phyloP scores from a whole-genome alignment of 169 alveolate species.

The Plasmodium chabaudi region DNA sequence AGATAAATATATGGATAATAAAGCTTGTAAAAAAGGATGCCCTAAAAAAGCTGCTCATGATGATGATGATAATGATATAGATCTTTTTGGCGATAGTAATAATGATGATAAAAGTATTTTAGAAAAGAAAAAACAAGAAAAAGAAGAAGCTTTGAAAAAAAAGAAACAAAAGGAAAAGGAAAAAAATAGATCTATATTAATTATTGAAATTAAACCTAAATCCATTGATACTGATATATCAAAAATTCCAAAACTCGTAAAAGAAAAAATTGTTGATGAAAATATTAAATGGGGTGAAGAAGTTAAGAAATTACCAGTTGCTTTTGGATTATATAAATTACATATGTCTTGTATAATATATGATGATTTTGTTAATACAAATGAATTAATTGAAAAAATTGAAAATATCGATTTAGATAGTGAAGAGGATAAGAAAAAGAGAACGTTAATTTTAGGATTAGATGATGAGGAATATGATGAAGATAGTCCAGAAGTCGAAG shows the following conservation, averaged over 20 bases:
- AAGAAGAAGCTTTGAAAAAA: conserved; percentile 87
- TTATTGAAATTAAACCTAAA: conserved; percentile 89
- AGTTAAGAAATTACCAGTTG: conserved; percentile 88
- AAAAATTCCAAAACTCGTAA: conserved; percentile 84
- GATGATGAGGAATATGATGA: conserved; percentile 86
- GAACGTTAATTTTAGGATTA: conserved; percentile 54
- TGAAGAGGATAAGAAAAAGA: conserved; percentile 85
- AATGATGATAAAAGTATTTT: conserved; percentile 80
- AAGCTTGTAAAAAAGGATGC: conserved; percentile 7
- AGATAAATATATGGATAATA: conserved; percentile 25
- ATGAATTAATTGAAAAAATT: conserved; percentile 85
- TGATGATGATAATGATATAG: conserved; percentile 76
- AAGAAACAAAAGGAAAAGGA: conserved; percentile 84
- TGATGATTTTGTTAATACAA: conserved; percentile 89
- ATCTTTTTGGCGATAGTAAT: conserved; percentile 80
- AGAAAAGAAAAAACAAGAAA: conserved; percentile 78
- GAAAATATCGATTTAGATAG: conserved; percentile 87
- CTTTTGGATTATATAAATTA: conserved; percentile 89
- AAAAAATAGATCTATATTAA: conserved; percentile 86
- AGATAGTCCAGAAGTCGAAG: conserved; percentile 76
- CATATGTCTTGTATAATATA: conserved; percentile 89
- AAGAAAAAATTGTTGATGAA: conserved; percentile 84
- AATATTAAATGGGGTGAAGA: conserved; percentile 91
- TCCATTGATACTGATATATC: conserved; percentile 86
- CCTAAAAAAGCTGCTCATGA: conserved; percentile 20